phyloP scores from a whole-genome alignment of 23 red algal genomes.

The Gracilaria gracilis region DNA sequence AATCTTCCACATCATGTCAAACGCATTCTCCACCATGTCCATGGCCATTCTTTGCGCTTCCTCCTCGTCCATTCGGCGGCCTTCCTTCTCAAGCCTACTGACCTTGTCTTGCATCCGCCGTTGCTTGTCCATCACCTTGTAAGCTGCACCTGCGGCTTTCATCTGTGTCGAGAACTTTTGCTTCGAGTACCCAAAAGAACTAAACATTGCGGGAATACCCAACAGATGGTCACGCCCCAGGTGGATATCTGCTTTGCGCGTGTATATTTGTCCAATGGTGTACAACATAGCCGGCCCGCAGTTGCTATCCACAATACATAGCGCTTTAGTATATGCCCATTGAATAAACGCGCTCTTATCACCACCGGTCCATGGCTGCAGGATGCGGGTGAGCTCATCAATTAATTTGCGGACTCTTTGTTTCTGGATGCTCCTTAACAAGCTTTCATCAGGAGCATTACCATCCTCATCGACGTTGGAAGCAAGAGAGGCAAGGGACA shows the following conservation, averaged over 20 bases:
- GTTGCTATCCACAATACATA: slow-evolving; percentile 64
- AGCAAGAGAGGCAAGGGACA: slow-evolving; percentile 75
- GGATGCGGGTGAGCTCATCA: slow-evolving; percentile 56
- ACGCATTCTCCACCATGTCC: slow-evolving; percentile 80
- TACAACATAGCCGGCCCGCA: slow-evolving; percentile 80
- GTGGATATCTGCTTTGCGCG: slow-evolving; percentile 80
- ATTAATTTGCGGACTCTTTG: slow-evolving; percentile 66
- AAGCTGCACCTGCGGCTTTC: slow-evolving; percentile 55
- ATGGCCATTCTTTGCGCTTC: slow-evolving; percentile 75
- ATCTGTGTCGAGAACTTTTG: slow-evolving; percentile 79
- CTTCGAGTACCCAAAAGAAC: slow-evolving; percentile 69
- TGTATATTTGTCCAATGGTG: slow-evolving; percentile 76
- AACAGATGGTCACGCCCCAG: slow-evolving; percentile 66
- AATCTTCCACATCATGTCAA: slow-evolving; percentile 92
- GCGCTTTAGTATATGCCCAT: slow-evolving; percentile 77
- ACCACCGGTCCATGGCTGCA: slow-evolving; percentile 73
- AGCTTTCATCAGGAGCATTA: slow-evolving; percentile 66
- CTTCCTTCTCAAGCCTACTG: slow-evolving; percentile 53
- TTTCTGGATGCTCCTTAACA: slow-evolving; percentile 57
- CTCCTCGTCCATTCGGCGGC: slow-evolving; percentile 46
- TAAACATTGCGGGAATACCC: slow-evolving; percentile 77
- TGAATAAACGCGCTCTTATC: slow-evolving; percentile 77
- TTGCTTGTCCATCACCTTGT: slow-evolving; percentile 79
- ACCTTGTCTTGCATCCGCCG: slow-evolving; percentile 76
- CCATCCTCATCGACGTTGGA: slow-evolving; percentile 83